Conservation (phyloP, 2,329 filamentous ascomycete species). For the Colletotrichum sp. region DNA sequence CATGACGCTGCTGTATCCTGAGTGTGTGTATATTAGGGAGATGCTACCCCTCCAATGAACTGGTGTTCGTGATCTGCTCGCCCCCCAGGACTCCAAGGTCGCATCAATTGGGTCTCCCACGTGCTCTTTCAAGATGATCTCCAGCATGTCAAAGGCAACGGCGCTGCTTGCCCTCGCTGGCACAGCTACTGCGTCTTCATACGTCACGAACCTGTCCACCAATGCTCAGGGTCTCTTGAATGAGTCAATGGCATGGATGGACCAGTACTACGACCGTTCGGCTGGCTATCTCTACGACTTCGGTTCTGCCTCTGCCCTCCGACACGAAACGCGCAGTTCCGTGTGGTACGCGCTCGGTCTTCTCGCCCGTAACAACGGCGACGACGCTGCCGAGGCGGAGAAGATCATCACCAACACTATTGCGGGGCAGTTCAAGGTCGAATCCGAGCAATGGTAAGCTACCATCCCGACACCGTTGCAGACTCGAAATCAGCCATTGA, state of each 20-base stretch:
- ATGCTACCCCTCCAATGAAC: background rate
- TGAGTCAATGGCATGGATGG: constrained; percentile 61
- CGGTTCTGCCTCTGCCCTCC: constrained; percentile 46
- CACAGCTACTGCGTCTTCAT: constrained; percentile 15
- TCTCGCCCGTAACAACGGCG: constrained; percentile 56
- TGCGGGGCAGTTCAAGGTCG: constrained; percentile 54
- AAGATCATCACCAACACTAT: constrained; percentile 61
- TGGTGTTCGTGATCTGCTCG: background rate
- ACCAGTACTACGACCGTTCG: constrained; percentile 56
- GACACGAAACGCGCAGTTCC: constrained; percentile 62
- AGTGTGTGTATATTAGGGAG: background rate
- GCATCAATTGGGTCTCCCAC: background rate
- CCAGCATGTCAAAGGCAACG: constrained; percentile 2
- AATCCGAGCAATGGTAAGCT: constrained; percentile 58
- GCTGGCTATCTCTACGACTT: constrained; percentile 60
- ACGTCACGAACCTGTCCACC: constrained; percentile 20
- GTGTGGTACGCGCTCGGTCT: constrained; percentile 66
- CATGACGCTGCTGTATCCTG: background rate
- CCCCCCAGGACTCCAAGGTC: background rate
- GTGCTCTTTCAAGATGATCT: background rate
- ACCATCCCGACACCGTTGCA: background rate
- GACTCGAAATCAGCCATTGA: constrained; percentile 15
- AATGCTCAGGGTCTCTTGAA: constrained; percentile 46
- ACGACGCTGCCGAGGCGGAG: constrained; percentile 54
- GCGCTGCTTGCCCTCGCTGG: constrained; percentile 4